Evolutionary conservation across 75 land plant genomes (phyloP).

Genomic region (Pseudotsuga menziesii): DNA sequence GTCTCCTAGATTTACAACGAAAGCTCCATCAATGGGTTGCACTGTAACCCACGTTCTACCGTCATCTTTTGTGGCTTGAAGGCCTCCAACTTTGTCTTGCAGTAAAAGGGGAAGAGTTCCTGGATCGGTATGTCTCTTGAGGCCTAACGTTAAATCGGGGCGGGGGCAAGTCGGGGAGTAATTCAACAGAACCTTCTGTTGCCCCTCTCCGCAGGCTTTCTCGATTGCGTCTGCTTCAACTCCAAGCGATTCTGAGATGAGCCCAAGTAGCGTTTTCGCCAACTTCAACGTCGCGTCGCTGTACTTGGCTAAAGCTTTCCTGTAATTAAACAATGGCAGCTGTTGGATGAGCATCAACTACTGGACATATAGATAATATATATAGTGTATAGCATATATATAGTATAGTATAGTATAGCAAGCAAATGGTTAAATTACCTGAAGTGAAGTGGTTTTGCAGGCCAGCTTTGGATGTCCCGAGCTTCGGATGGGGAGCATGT

Average conservation of each 20-base stretch:
- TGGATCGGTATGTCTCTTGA: too few species aligned
- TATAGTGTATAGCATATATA: too few species aligned
- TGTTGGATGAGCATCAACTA: too few species aligned
- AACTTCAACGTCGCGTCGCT: neutral
- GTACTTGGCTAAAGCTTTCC: neutral
- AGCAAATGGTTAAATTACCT: too few species aligned
- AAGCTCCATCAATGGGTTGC: slow-evolving; percentile 17
- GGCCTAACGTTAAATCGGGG: too few species aligned
- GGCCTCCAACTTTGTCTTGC: too few species aligned
- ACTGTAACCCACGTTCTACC: slow-evolving; percentile 19
- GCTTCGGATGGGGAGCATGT: neutral
- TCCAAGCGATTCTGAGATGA: slow-evolving; percentile 25
- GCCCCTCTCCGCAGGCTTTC: slow-evolving; percentile 9
- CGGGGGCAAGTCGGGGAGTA: too few species aligned
- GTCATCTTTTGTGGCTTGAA: neutral
- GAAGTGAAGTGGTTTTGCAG: neutral
- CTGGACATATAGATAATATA: too few species aligned
- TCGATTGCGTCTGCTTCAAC: slow-evolving; percentile 16
- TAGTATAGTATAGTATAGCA: too few species aligned
- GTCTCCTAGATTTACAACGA: slow-evolving; percentile 35
- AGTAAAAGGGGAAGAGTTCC: too few species aligned
- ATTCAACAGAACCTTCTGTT: too few species aligned
- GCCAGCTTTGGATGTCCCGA: neutral
- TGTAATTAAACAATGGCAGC: neutral
- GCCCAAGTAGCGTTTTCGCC: too few species aligned